phyloP scores from a whole-genome alignment of 73 alveolate genomes.

The Paramecium octaurelia region DNA sequence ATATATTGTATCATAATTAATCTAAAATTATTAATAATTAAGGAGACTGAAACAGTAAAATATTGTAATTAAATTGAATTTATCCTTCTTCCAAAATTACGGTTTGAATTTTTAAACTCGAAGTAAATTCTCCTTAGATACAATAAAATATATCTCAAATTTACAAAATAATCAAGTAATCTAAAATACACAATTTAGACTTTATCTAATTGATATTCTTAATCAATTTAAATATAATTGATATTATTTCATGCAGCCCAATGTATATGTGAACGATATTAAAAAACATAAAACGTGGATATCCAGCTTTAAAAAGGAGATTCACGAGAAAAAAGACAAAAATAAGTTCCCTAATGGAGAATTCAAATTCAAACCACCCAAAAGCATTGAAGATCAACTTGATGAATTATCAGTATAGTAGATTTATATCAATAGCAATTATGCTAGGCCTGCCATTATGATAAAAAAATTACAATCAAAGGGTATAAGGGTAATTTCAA shows the following conservation, averaged over 20 bases:
- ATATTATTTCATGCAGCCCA: neutral
- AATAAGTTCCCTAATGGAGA: neutral
- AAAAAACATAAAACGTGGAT: neutral
- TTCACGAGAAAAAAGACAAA: neutral
- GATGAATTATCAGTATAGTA: neutral
- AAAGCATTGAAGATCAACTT: neutral
- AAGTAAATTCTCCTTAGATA: neutral
- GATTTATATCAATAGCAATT: neutral
- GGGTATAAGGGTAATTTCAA: slow-evolving; percentile 37
- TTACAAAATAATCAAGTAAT: neutral
- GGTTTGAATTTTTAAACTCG: neutral
- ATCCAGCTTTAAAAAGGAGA: neutral
- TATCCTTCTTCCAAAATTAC: neutral
- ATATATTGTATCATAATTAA: neutral
- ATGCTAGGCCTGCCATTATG: neutral
- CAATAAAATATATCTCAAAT: neutral
- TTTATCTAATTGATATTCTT: neutral
- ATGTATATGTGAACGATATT: neutral
- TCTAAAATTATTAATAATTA: neutral
- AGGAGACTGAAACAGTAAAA: neutral
- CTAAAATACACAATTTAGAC: neutral
- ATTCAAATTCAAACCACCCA: slow-evolving; percentile 4
- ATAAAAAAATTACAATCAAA: neutral
- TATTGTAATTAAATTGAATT: neutral
- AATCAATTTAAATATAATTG: neutral